Base-by-base conservation (phyloP, 495 filamentous ascomycete species). In the Penicillium coprophilum region DNA sequence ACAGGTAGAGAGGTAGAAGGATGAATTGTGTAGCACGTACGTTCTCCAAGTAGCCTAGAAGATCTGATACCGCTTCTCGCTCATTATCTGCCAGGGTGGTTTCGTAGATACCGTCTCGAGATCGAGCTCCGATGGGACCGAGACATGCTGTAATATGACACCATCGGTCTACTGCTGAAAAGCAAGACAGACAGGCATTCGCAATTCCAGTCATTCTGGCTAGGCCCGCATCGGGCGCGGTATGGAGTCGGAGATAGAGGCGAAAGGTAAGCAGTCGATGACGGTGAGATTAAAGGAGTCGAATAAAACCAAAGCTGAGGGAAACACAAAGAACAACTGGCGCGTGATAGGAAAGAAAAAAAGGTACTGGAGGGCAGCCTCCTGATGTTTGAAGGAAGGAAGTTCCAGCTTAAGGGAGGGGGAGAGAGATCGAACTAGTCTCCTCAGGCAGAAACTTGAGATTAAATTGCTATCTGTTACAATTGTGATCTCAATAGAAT, bases 51-150 rank as follows among this genome's bases (percentile, higher is more conserved):
- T 94, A 97, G 61, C 91, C 87, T 20, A 99, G 80, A 31, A 99
- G 80, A 69, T 99, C 94, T 50, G 94, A 92, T 6, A 99, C 95
- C 43, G 94, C 94, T 81, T 97, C 94, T 63, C 94, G 86, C 75
- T 97, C 94, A 73, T 89, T 96, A 67, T 99, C 94, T 56, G 92
- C 92, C 50, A 99, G 80, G 45, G 94, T 91, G 47, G 92, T 91
- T 71, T 99, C 95, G 72, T 99, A 97, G 41, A 93, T 81, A 64
- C 88, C 92, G 80, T 96, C 94, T 74, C 89, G 90, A 67, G 90
- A 86, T 71, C 90, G 91, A 69, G 86, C 91, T 90, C 71, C 70
- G 48, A 72, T 62, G 40, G 71, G 65, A 30, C 73, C 73, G 55
- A 79, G 69, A 52, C 76, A 79, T 46, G 70, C 74, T 27, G 73